phyloP scores from a whole-genome alignment of 495 filamentous ascomycete genomes.

The Sabuloglossum arenarium region DNA sequence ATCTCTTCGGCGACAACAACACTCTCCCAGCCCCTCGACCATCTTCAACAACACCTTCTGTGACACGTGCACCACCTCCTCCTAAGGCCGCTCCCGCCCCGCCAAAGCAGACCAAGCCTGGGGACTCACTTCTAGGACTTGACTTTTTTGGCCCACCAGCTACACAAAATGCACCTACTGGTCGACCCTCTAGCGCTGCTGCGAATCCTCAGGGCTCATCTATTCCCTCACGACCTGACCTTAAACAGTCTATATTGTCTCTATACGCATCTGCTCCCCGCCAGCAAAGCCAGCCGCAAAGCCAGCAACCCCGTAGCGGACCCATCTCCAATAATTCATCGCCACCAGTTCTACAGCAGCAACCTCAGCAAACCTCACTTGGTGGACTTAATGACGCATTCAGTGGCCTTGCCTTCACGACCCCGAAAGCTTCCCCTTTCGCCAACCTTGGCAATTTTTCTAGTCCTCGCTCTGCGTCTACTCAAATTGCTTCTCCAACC shows the following conservation, averaged over 20 bases:
- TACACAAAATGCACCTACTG: constrained; percentile 30
- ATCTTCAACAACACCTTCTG: constrained; percentile 30
- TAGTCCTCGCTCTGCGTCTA: constrained; percentile 30
- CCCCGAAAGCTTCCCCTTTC: constrained; percentile 48
- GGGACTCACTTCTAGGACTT: constrained; percentile 73
- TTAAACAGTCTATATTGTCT: constrained; percentile 93
- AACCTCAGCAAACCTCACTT: constrained; percentile 25
- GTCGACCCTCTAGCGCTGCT: constrained; percentile 49
- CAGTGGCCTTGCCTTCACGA: constrained; percentile 51
- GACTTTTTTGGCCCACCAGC: constrained; percentile 72
- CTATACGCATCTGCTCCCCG: constrained; percentile 73
- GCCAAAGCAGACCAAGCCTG: constrained; percentile 45
- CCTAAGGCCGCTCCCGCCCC: constrained; percentile 39
- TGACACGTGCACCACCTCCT: constrained; percentile 30
- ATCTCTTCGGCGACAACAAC: constrained; percentile 40
- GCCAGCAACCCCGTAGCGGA: constrained; percentile 33
- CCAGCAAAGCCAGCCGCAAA: constrained; percentile 35
- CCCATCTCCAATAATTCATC: constrained; percentile 51
- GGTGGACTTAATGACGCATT: constrained; percentile 78
- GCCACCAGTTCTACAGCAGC: constrained; percentile 22
- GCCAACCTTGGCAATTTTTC: constrained; percentile 44
- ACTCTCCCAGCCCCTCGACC: constrained; percentile 36
- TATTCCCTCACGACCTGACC: constrained; percentile 63
- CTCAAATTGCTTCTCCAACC: constrained; percentile 28
- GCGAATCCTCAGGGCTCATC: constrained; percentile 32